Base-by-base conservation (phyloP, 2,329 filamentous ascomycete species). In the Hymenoscyphus fraxineus region DNA sequence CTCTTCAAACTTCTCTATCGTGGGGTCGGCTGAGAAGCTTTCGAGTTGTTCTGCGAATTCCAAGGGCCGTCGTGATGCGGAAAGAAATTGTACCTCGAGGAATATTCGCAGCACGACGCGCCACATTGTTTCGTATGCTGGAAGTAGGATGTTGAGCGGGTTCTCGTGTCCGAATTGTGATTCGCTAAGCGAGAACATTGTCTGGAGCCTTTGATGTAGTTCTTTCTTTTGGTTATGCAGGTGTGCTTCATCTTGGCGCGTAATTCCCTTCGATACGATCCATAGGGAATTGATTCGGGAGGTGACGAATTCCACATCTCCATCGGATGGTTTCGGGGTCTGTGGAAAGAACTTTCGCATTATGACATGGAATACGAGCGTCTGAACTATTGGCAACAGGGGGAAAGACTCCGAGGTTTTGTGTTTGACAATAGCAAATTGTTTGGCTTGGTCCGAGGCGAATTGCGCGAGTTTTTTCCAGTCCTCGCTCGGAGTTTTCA, bases 81-180 rank as follows among this genome's bases (percentile, higher is more conserved):
- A 7, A 19, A 64, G 58, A 40, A 67, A 69, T 12, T 61, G 60
- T 5, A 68, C 60, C 59, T 68, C 66, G 12, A 68, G 54, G 39
- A 68, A 67, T 35, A 59, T 63, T 9, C 59, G 60, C 6, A 69
- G 56, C 1, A 68, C 64, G 0, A 67, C 66, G 9, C 60, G 58
- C 64, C 61, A 68, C 0, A 71, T 15, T 1, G 54, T 64, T 32
- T 66, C 60, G 57, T 69, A 67, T 0, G 66, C 66, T 0, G 68
- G 68, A 4, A 71, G 39, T 12, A 71, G 51, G 6, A 63, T 57
- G 39, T 66, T 67, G 1, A 69, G 58, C 0, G 65, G 68, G 13
- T 68, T 71, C 9, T 51, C 16, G 27, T 6, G 13, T 13, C 54
- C 13, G 1, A 58, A 40, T 1, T 15, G 41, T 6, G 55, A 39